These are phyloP conservation scores for Stenogyne calaminthoides DNA, from an alignment of 305 asterid genomes.

Conservation along the genomic window DNA sequence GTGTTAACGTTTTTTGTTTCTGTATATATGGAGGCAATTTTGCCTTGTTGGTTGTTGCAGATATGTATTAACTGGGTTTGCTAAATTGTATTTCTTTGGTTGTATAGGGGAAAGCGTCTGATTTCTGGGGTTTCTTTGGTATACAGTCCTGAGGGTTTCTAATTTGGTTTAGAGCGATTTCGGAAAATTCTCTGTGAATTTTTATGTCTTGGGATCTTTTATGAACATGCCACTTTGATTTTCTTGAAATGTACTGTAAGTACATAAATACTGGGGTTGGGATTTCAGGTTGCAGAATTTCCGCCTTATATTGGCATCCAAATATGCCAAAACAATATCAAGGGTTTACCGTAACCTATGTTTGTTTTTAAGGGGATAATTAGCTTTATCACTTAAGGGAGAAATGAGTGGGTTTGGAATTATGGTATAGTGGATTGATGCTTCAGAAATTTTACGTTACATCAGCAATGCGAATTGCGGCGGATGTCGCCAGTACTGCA, in stretches of 20 bases:
- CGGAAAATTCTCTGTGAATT: neutral
- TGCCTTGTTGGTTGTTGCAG: slow-evolving; percentile 21
- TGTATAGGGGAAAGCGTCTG: slow-evolving; percentile 8
- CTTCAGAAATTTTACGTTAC: slow-evolving; percentile 92
- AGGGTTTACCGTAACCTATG: slow-evolving; percentile 7
- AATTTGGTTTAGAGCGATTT: neutral
- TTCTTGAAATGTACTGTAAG: slow-evolving; percentile 7
- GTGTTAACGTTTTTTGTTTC: slow-evolving; percentile 15
- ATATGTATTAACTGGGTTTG: neutral
- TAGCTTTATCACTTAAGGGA: slow-evolving; percentile 8
- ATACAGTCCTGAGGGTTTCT: slow-evolving; percentile 3
- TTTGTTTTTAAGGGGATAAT: slow-evolving; percentile 1
- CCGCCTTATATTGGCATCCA: slow-evolving; percentile 5
- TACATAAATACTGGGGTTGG: slow-evolving; percentile 13
- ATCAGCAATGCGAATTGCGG: slow-evolving; percentile 84
- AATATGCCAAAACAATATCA: slow-evolving; percentile 17
- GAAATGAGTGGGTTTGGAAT: slow-evolving; percentile 40
- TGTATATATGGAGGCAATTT: slow-evolving; percentile 22
- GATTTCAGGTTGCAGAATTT: slow-evolving; percentile 13
- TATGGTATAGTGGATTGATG: slow-evolving; percentile 43
- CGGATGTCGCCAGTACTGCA: slow-evolving; percentile 96
- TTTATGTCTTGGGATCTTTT: neutral
- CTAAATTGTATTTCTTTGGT: slow-evolving; percentile 7
- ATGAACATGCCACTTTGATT: slow-evolving; percentile 12
- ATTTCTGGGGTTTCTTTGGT: slow-evolving; percentile 3